These are phyloP conservation scores for Picea engelmannii DNA, from an alignment of 83 land plant species.

Conservation along the genomic window DNA sequence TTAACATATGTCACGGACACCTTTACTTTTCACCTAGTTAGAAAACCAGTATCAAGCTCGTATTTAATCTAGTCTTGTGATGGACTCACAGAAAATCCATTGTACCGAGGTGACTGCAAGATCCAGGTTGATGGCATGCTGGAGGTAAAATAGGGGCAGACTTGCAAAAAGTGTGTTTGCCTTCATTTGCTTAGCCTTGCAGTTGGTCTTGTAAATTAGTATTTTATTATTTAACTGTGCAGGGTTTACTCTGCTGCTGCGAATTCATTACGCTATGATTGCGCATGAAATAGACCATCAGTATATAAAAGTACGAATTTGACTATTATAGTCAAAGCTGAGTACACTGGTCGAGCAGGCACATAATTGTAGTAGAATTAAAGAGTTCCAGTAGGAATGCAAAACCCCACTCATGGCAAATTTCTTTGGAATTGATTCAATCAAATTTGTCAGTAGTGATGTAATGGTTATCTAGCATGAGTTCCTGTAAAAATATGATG, in stretches of 20 bases:
- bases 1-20: not conserved
- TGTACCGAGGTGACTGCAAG: not conserved
- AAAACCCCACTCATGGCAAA: not conserved
- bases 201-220: conserved; percentile 15
- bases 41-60: not conserved
- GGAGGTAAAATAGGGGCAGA: not conserved
- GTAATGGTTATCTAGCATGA: conserved; percentile 7
- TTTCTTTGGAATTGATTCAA: conserved; percentile 2
- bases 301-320: conserved; percentile 5
- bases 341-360: not conserved
- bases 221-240: conserved; percentile 10
- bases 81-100: not conserved
- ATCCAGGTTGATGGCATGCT: not conserved
- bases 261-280: conserved; percentile 9
- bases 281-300: not conserved
- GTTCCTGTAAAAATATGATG: conserved; percentile 4
- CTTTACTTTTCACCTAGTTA: not conserved
- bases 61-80: conserved; percentile 9
- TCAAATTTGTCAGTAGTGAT: not conserved
- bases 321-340: not conserved
- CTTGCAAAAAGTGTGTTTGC: not conserved
- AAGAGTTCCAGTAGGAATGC: too few relatives aligned
- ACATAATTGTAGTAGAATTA: too few relatives aligned
- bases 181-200: not conserved
- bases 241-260: conserved; percentile 1